Evolutionary conservation across 306 rosid species (phyloP).

Genomic region (Vigna unguiculata): DNA sequence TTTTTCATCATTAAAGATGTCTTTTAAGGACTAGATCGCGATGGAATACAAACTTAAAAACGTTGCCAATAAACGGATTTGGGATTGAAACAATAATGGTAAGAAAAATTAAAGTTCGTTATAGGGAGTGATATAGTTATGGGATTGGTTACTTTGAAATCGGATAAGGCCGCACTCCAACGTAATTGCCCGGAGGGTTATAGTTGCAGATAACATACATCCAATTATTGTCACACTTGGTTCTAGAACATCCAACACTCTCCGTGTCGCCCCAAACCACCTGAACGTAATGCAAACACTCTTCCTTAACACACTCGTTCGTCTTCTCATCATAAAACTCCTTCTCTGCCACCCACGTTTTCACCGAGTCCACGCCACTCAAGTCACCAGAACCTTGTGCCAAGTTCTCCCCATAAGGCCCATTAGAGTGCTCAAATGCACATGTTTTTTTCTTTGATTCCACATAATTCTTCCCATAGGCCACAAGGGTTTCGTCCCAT

Average conservation of each 20-base stretch:
- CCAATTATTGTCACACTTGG: slow-evolving; percentile 44
- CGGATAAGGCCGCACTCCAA: not conserved
- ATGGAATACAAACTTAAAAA: too few relatives aligned
- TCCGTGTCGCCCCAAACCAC: slow-evolving; percentile 32
- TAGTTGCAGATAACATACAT: slow-evolving; percentile 43
- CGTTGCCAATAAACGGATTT: too few relatives aligned
- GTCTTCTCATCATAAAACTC: slow-evolving; percentile 14
- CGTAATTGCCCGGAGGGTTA: not conserved
- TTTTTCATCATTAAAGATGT: too few relatives aligned
- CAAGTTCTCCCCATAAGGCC: slow-evolving; percentile 53
- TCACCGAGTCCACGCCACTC: slow-evolving; percentile 18
- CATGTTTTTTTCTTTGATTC: slow-evolving; percentile 31
- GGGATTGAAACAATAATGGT: too few relatives aligned
- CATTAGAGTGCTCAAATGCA: slow-evolving; percentile 41
- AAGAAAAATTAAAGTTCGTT: too few relatives aligned
- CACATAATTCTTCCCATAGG: slow-evolving; percentile 43
- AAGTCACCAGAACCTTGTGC: slow-evolving; percentile 22
- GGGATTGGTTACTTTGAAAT: too few relatives aligned
- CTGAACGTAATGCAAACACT: slow-evolving; percentile 55
- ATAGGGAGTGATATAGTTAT: too few relatives aligned
- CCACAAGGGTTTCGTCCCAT: slow-evolving; percentile 47
- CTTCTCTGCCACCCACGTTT: slow-evolving; percentile 50
- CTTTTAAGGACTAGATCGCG: too few relatives aligned
- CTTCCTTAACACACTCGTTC: slow-evolving; percentile 23
- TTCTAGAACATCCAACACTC: slow-evolving; percentile 50